Conservation (phyloP, 345 rosid species). For the Arabidopsis thaliana region DNA sequence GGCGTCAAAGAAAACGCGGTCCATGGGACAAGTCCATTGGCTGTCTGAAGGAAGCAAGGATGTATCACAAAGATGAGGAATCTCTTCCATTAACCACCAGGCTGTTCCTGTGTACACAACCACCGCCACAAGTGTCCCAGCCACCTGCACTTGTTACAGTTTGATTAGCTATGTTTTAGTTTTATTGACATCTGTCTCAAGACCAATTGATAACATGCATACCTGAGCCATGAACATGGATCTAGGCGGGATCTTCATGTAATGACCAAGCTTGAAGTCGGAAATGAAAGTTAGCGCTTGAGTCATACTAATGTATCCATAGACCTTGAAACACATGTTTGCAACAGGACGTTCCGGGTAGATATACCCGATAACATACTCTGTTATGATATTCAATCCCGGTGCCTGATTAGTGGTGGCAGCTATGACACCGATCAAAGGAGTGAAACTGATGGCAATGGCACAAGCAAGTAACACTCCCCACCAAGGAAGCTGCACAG, state of each 20-base stretch:
- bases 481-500: constrained; percentile 95
- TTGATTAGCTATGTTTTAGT: neutral
- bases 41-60: constrained; percentile 59
- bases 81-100: constrained; percentile 80
- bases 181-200: neutral
- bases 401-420: constrained; percentile 82
- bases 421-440: constrained; percentile 72
- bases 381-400: constrained; percentile 81
- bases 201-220: neutral
- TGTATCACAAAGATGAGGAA: constrained; percentile 77
- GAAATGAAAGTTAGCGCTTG: constrained; percentile 72
- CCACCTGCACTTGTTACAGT: constrained; percentile 50
- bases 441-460: constrained; percentile 78
- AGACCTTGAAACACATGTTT: constrained; percentile 93
- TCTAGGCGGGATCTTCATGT: constrained; percentile 94
- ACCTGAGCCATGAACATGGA: constrained; percentile 85
- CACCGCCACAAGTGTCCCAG: constrained; percentile 68
- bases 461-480: constrained; percentile 81
- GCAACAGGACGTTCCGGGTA: constrained; percentile 91
- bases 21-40: constrained; percentile 86
- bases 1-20: constrained; percentile 70
- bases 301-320: constrained; percentile 84
- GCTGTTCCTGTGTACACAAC: constrained; percentile 68
- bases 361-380: constrained; percentile 77
- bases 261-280: constrained; percentile 88